Evolutionary conservation across 495 filamentous ascomycete species (phyloP).

Genomic region (Aspergillus campestris): DNA sequence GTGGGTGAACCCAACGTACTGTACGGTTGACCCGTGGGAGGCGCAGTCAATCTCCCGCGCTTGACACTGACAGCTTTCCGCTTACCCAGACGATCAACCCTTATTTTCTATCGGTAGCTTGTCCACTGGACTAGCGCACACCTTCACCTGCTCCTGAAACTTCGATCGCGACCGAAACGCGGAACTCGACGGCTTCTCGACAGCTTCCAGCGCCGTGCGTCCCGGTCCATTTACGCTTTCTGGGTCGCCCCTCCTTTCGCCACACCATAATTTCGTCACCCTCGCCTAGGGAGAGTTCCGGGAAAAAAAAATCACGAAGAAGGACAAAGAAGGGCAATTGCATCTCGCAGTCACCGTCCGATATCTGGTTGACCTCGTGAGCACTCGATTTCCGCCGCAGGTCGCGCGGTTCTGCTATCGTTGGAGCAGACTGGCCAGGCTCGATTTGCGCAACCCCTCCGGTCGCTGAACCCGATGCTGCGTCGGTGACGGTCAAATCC

Average conservation of each 20-base stretch:
- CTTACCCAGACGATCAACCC: slow-evolving; percentile 18
- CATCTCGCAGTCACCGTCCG: too few relatives aligned
- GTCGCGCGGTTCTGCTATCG: neutral
- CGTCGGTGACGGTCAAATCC: too few relatives aligned
- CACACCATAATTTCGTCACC: slow-evolving; percentile 5
- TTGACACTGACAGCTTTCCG: slow-evolving; percentile 24
- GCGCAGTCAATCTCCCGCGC: slow-evolving; percentile 32
- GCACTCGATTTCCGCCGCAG: neutral
- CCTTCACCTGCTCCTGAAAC: neutral
- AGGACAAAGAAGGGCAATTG: neutral
- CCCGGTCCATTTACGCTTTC: slow-evolving; percentile 1
- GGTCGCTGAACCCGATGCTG: too few relatives aligned
- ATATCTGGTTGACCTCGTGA: neutral
- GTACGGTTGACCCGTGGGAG: slow-evolving; percentile 26
- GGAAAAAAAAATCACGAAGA: slow-evolving; percentile 1
- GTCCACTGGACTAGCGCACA: slow-evolving; percentile 1
- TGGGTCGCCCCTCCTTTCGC: slow-evolving; percentile 12
- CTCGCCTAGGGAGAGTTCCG: slow-evolving; percentile 1
- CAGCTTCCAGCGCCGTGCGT: slow-evolving; percentile 5
- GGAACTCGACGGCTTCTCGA: neutral
- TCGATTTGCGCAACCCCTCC: too few relatives aligned
- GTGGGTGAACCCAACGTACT: slow-evolving; percentile 17
- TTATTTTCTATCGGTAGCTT: slow-evolving; percentile 7
- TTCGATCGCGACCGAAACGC: neutral
- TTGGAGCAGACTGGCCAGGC: neutral